phyloP scores from a whole-genome alignment of 1,139 yeast species.

The Lodderomyces pseudojiufengensis region DNA sequence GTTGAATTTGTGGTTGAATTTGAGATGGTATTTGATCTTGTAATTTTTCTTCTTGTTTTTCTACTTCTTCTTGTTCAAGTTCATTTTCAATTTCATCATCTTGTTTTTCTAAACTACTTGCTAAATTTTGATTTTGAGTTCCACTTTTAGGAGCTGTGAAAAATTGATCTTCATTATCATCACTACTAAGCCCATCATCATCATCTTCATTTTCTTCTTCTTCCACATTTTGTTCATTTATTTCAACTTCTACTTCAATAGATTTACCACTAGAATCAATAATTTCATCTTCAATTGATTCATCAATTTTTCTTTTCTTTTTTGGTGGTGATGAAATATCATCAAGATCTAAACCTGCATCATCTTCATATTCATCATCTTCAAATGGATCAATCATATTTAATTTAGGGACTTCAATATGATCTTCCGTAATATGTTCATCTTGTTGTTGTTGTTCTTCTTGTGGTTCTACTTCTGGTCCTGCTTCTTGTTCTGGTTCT shows the following conservation, averaged over 20 bases:
- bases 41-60: neutral
- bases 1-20: neutral
- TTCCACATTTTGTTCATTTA: too few relatives aligned
- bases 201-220: neutral
- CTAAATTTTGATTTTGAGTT: conserved; percentile 4
- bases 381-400: conserved; percentile 6
- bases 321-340: neutral
- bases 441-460: too few relatives aligned
- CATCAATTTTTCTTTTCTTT: too few relatives aligned
- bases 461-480: neutral
- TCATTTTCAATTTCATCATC: conserved; percentile 8
- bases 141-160: conserved; percentile 1
- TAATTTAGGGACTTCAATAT: conserved; percentile 9
- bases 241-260: too few relatives aligned
- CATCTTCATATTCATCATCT: conserved; percentile 4
- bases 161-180: neutral
- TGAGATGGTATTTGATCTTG: neutral
- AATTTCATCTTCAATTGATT: too few relatives aligned
- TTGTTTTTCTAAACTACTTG: neutral
- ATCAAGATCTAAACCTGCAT: conserved; percentile 5
- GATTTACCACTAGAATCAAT: too few relatives aligned
- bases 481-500: too few relatives aligned
- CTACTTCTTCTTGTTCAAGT: neutral
- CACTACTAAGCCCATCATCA: neutral
- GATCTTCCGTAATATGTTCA: too few relatives aligned